These are phyloP conservation scores for Botrytis elliptica DNA, from an alignment of 2,329 filamentous ascomycete species.

Conservation along the genomic window DNA sequence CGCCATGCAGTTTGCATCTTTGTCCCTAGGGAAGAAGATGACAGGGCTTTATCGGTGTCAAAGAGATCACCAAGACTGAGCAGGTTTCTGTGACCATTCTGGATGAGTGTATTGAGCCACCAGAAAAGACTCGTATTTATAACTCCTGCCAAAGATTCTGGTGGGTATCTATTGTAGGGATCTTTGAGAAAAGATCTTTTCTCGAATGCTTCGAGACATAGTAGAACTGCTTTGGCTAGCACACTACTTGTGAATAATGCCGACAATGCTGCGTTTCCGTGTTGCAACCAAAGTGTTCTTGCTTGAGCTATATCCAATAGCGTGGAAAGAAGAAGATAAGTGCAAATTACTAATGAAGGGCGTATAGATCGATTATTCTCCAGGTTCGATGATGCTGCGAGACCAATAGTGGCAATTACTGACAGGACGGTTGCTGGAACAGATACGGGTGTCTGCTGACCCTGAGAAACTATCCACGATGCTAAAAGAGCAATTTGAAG, in stretches of 20 bases:
- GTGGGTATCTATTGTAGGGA: conserved; percentile 10
- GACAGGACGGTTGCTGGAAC: conserved; percentile 2
- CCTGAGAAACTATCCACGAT: background rate
- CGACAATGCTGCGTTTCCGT: conserved; percentile 8
- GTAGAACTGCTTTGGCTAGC: conserved; percentile 20
- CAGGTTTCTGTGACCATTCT: conserved; percentile 33
- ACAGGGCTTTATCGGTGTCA: conserved; percentile 22
- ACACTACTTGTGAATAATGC: conserved; percentile 15
- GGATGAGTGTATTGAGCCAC: conserved; percentile 41
- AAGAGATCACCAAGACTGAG: conserved; percentile 35
- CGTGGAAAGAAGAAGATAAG: conserved; percentile 21
- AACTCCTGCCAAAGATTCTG: conserved; percentile 37
- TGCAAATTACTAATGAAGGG: conserved; percentile 23
- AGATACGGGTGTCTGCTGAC: background rate
- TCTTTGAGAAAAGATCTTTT: conserved; percentile 21
- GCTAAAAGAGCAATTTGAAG: background rate
- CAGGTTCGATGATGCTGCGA: conserved; percentile 15
- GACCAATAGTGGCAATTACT: background rate
- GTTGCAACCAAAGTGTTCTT: conserved; percentile 23
- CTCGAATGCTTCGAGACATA: conserved; percentile 25
- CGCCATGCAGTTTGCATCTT: conserved; percentile 8
- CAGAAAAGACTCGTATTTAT: conserved; percentile 39
- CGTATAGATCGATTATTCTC: conserved; percentile 24
- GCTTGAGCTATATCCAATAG: conserved; percentile 23
- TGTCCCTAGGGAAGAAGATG: background rate